phyloP scores from a whole-genome alignment of 2,329 filamentous ascomycete species.

The Cercospora janseana region DNA sequence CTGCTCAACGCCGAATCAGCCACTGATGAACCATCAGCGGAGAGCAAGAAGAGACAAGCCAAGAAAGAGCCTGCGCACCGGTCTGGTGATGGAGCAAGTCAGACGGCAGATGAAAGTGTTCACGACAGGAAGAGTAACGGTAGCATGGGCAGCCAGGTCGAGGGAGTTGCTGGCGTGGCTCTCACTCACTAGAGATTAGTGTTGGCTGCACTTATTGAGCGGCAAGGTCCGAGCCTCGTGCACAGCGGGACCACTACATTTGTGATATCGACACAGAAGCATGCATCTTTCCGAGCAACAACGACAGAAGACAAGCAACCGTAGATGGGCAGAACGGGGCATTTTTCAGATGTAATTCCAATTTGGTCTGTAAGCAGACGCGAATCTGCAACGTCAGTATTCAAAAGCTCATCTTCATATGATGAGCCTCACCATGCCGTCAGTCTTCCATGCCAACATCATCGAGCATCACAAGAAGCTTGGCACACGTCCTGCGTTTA shows the following conservation, averaged over 20 bases:
- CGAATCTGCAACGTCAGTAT: too few species aligned
- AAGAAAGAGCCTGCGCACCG: conserved; percentile 25
- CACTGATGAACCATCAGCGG: conserved; percentile 21
- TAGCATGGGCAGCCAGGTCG: conserved; percentile 40
- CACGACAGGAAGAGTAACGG: conserved; percentile 24
- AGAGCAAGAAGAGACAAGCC: conserved; percentile 16
- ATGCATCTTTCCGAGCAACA: too few species aligned
- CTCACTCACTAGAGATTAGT: conserved; percentile 39
- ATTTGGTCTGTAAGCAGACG: too few species aligned
- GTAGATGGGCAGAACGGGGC: too few species aligned
- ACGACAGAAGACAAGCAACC: too few species aligned
- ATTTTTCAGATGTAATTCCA: too few species aligned
- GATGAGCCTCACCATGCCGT: too few species aligned
- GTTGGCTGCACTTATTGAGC: not conserved
- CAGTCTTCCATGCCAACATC: too few species aligned
- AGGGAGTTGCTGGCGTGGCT: conserved; percentile 54
- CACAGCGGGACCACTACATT: not conserved
- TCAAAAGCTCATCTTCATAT: too few species aligned
- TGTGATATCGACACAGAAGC: not conserved
- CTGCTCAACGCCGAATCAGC: conserved; percentile 18
- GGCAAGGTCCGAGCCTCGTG: not conserved
- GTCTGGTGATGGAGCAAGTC: too few species aligned
- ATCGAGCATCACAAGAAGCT: too few species aligned
- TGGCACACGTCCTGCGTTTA: too few species aligned
- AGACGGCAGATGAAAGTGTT: conserved; percentile 9